phyloP scores from a whole-genome alignment of 768 basidiomycete species.

The Galerina marginata region DNA sequence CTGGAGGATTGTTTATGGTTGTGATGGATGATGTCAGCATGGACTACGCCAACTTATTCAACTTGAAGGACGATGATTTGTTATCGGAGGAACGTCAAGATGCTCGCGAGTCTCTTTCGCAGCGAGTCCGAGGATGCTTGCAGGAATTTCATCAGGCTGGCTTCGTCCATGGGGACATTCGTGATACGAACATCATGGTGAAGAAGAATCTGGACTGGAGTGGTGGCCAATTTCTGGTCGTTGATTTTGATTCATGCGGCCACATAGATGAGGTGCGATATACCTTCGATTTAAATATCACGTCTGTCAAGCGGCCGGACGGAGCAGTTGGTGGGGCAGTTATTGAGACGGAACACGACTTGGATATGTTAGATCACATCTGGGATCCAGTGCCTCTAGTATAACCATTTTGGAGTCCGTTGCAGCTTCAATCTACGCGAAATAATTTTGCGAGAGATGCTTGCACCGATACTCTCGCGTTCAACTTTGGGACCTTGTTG shows the following conservation, averaged over 20 bases:
- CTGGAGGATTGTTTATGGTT: conserved; percentile 7
- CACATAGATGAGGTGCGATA: neutral
- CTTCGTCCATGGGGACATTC: conserved; percentile 39
- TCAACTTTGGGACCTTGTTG: no score
- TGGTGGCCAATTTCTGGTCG: no score
- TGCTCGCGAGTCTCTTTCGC: neutral
- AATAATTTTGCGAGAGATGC: no score
- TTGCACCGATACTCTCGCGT: no score
- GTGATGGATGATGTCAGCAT: conserved; percentile 1
- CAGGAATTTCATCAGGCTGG: conserved; percentile 26
- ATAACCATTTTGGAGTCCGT: no score
- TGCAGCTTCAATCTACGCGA: no score
- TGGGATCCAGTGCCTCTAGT: conserved; percentile 2
- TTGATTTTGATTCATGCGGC: no score
- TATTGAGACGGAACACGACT: conserved; percentile 29
- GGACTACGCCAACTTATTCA: neutral
- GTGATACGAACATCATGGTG: conserved; percentile 35
- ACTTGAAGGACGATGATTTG: neutral
- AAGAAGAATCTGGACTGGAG: neutral
- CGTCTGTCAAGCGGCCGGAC: conserved; percentile 24
- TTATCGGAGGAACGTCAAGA: neutral
- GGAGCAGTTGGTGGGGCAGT: conserved; percentile 23
- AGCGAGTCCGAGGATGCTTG: neutral
- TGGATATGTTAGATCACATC: conserved; percentile 28
- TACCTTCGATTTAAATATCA: neutral